Percentiles rank a stretch among this genome's conserved stretches.
Conservation (phyloP, 305 asterid genomes). For the Fraxinus dipetala region DNA sequence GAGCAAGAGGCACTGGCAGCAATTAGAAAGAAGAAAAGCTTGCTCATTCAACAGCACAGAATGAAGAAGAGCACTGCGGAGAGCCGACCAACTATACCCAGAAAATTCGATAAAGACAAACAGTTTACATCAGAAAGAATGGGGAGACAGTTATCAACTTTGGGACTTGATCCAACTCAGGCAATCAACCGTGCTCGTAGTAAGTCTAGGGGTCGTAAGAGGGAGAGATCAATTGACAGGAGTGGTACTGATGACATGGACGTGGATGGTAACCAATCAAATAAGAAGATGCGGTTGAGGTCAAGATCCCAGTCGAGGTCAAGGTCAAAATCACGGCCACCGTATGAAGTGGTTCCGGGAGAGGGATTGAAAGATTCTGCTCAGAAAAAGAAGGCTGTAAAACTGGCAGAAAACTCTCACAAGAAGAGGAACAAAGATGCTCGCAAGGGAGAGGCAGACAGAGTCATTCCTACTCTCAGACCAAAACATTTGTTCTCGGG, state of each 20-base stretch:
- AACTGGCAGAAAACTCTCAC: constrained; percentile 49
- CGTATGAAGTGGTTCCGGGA: constrained; percentile 70
- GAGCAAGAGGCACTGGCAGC: constrained; percentile 60
- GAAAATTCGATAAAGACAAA: constrained; percentile 75
- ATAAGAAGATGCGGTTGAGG: constrained; percentile 62
- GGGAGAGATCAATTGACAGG: constrained; percentile 66
- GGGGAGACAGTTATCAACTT: constrained; percentile 69
- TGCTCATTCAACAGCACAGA: constrained; percentile 75
- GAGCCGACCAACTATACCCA: constrained; percentile 74
- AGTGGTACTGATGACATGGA: constrained; percentile 56
- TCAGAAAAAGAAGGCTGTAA: constrained; percentile 68
- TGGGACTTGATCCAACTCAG: constrained; percentile 76
- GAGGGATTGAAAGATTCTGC: constrained; percentile 77
- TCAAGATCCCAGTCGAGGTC: constrained; percentile 51
- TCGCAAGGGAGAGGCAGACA: constrained; percentile 76
- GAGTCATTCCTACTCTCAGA: constrained; percentile 72
- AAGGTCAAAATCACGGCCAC: constrained; percentile 58
- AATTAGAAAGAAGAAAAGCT: constrained; percentile 76
- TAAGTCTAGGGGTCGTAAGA: constrained; percentile 79
- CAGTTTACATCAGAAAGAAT: constrained; percentile 62
- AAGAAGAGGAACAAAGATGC: constrained; percentile 78
- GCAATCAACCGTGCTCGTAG: constrained; percentile 73
- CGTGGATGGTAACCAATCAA: constrained; percentile 55
- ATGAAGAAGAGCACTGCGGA: constrained; percentile 84
- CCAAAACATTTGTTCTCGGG: constrained; percentile 86